Evolutionary conservation across 2,329 filamentous ascomycete genomes (phyloP).

Genomic region (Aspergillus awamori): DNA sequence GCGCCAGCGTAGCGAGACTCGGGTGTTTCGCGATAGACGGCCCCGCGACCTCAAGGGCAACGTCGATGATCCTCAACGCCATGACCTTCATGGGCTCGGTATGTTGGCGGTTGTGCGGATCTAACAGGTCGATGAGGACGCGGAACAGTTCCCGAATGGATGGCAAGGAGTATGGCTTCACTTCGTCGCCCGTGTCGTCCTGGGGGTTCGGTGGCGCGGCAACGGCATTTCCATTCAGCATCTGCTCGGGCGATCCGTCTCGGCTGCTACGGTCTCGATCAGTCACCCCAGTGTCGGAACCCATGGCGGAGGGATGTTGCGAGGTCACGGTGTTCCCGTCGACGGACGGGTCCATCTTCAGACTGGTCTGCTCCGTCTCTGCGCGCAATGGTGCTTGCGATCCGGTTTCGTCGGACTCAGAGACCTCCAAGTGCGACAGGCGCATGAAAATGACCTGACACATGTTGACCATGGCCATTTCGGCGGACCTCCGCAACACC

Average conservation of each 20-base stretch:
- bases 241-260: conserved; percentile 38
- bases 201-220: conserved; percentile 41
- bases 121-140: conserved; percentile 88
- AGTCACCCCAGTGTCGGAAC: conserved; percentile 39
- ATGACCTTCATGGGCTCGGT: conserved; percentile 96
- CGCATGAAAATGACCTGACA: conserved; percentile 97
- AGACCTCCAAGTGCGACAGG: conserved; percentile 80
- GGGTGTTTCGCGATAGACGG: conserved; percentile 94
- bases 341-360: conserved; percentile 82
- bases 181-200: conserved; percentile 55
- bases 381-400: conserved; percentile 62
- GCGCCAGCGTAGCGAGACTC: conserved; percentile 80
- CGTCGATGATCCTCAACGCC: conserved; percentile 95
- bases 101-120: conserved; percentile 89
- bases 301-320: conserved; percentile 49
- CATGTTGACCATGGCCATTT: conserved; percentile 98
- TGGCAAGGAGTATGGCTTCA: conserved; percentile 88
- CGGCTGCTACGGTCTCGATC: conserved; percentile 37
- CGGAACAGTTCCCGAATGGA: conserved; percentile 94
- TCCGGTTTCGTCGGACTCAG: conserved; percentile 68
- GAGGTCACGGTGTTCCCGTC: conserved; percentile 65
- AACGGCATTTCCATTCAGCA: conserved; percentile 36
- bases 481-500: conserved; percentile 83
- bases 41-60: conserved; percentile 92
- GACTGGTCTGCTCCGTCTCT: conserved; percentile 68